These are phyloP conservation scores for Amauroascus verrucosus DNA, from an alignment of 2,329 filamentous ascomycete species.

Conservation along the genomic window DNA sequence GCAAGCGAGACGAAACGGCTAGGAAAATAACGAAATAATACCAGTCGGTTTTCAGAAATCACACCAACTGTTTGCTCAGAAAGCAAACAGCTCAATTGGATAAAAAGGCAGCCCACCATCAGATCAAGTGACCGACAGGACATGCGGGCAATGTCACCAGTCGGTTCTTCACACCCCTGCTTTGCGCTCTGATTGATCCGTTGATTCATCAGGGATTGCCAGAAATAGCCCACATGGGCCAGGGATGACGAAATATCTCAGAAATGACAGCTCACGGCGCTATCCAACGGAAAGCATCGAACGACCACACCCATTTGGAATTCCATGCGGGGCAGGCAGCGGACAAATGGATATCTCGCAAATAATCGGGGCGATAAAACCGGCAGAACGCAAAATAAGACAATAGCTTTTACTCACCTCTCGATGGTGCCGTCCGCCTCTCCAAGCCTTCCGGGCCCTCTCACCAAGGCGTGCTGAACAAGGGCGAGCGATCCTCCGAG, in stretches of 20 bases:
- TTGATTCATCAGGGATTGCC: conserved; percentile 12
- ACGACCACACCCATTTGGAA: conserved; percentile 5
- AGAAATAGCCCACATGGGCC: conserved; percentile 1
- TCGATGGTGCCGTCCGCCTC: conserved; percentile 69
- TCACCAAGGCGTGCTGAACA: conserved; percentile 60
- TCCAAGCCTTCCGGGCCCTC: conserved; percentile 65
- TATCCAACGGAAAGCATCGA: background rate
- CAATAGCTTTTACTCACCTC: conserved; percentile 59
- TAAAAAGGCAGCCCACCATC: conserved; percentile 24
- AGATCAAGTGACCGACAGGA: conserved; percentile 52
- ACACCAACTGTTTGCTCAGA: conserved; percentile 4
- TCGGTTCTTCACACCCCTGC: conserved; percentile 20
- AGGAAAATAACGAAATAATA: background rate
- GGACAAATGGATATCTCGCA: conserved; percentile 9
- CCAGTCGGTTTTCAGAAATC: background rate
- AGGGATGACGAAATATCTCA: conserved; percentile 5
- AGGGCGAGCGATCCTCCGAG: conserved; percentile 64
- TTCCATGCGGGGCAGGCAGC: conserved; percentile 4
- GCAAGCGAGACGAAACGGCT: conserved; percentile 4
- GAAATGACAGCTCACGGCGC: conserved; percentile 7
- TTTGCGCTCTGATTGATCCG: conserved; percentile 20
- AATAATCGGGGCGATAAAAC: conserved; percentile 11
- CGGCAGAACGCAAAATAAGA: conserved; percentile 19
- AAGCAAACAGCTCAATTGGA: conserved; percentile 9
- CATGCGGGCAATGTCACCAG: conserved; percentile 42